These are phyloP conservation scores for Trametes polyzona DNA, from an alignment of 1,284 basidiomycete species.

Conservation along the genomic window DNA sequence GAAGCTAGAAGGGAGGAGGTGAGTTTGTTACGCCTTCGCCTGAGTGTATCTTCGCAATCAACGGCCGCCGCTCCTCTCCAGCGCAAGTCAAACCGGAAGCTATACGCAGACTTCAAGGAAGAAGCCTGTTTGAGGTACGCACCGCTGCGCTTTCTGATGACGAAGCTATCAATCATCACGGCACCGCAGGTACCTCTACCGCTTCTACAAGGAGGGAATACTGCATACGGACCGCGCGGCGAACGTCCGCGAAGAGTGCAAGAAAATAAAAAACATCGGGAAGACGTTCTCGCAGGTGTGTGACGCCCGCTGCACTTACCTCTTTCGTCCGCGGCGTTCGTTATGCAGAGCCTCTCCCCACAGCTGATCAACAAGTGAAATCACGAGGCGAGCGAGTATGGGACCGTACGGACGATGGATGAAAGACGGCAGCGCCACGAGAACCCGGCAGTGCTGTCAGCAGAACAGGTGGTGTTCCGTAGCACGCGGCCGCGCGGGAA, in stretches of 20 bases:
- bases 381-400: no score
- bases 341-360: background rate
- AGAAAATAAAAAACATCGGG: slow-evolving; percentile 59
- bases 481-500: slow-evolving; percentile 10
- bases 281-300: slow-evolving; percentile 47
- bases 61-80: slow-evolving; percentile 31
- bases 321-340: background rate
- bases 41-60: background rate
- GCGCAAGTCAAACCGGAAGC: slow-evolving; percentile 76
- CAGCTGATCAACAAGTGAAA: slow-evolving; percentile 22
- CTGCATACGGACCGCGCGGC: slow-evolving; percentile 52
- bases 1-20: slow-evolving; percentile 70
- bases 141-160: background rate
- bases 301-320: slow-evolving; percentile 22
- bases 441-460: background rate
- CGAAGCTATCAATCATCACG: background rate
- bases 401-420: no score
- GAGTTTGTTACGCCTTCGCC: slow-evolving; percentile 2
- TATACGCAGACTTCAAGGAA: slow-evolving; percentile 79
- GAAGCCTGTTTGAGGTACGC: slow-evolving; percentile 68
- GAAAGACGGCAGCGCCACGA: background rate
- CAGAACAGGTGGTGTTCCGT: background rate
- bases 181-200: slow-evolving; percentile 42
- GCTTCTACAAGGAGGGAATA: slow-evolving; percentile 51
- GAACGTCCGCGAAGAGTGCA: slow-evolving; percentile 66